phyloP scores from a whole-genome alignment of 495 filamentous ascomycete species.

The Xylaria bambusicola region DNA sequence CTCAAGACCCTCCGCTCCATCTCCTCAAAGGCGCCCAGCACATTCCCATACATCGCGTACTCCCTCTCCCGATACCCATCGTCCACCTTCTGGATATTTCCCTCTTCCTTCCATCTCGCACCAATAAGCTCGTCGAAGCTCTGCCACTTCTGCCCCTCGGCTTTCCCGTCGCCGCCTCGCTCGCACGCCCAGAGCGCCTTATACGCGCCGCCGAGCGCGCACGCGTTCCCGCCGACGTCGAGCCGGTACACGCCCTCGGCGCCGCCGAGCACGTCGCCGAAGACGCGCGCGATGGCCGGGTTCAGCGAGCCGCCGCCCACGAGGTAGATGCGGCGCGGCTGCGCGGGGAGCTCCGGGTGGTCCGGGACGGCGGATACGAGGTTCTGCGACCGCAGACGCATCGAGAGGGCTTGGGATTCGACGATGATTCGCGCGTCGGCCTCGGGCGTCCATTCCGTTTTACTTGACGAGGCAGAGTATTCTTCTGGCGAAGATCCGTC shows the following conservation, averaged over 20 bases:
- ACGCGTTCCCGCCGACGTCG: conserved; percentile 95
- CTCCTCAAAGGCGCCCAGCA: conserved; percentile 74
- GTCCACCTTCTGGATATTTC: conserved; percentile 76
- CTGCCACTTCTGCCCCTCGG: no score
- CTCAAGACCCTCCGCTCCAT: conserved; percentile 71
- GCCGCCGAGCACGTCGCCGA: conserved; percentile 86
- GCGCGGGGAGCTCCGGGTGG: conserved; percentile 62
- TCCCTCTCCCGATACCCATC: conserved; percentile 75
- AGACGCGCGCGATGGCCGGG: conserved; percentile 76
- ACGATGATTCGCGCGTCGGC: conserved; percentile 85
- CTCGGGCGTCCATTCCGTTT: conserved; percentile 36
- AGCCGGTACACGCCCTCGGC: conserved; percentile 87
- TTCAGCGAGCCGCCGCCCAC: conserved; percentile 90
- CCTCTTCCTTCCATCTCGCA: conserved; percentile 79
- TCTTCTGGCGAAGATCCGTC: conserved; percentile 53
- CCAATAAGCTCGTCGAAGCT: conserved; percentile 87
- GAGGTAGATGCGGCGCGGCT: conserved; percentile 88
- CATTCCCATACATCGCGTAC: conserved; percentile 74
- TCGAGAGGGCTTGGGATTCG: conserved; percentile 90
- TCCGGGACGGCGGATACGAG: conserved; percentile 63
- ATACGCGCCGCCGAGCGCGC: conserved; percentile 92
- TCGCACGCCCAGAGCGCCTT: conserved; percentile 93
- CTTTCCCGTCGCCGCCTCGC: conserved; percentile 42
- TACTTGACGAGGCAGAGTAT: conserved; percentile 18
- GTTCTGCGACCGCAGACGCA: conserved; percentile 77